These are phyloP conservation scores for Butyriboletus loyo DNA, from an alignment of 768 basidiomycete genomes.

Conservation along the genomic window DNA sequence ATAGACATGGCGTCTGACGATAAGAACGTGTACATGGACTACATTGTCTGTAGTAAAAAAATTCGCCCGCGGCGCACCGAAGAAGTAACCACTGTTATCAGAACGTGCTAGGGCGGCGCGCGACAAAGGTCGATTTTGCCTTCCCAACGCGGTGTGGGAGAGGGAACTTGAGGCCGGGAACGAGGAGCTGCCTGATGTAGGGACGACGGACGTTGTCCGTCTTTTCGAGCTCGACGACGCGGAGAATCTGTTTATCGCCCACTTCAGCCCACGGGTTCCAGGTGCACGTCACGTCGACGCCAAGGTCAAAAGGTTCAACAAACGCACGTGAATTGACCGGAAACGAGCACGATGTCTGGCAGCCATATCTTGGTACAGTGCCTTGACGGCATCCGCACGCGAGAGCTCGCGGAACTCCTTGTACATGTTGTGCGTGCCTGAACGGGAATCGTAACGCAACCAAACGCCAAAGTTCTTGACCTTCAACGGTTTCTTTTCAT, in stretches of 20 bases:
- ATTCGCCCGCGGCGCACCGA: background rate
- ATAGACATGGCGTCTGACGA: conserved; percentile 7
- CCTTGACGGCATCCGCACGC: conserved; percentile 93
- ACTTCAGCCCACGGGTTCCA: background rate
- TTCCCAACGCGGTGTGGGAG: conserved; percentile 87
- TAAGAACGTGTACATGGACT: conserved; percentile 10
- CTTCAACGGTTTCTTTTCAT: conserved; percentile 96
- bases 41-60: conserved; percentile 6
- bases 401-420: conserved; percentile 97
- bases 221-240: conserved; percentile 95
- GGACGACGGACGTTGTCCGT: conserved; percentile 88
- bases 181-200: conserved; percentile 95
- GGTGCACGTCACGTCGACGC: background rate
- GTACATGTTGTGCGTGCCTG: conserved; percentile 99
- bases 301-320: background rate
- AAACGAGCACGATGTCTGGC: conserved; percentile 98
- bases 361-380: conserved; percentile 99
- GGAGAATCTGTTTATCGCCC: conserved; percentile 68
- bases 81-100: conserved; percentile 23
- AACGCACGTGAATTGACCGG: conserved; percentile 91
- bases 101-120: conserved; percentile 75
- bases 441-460: conserved; percentile 99
- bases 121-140: conserved; percentile 76
- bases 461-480: conserved; percentile 99
- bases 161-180: conserved; percentile 93